phyloP scores from a whole-genome alignment of 352 stramenopile species.

The Phytophthora idaei region DNA sequence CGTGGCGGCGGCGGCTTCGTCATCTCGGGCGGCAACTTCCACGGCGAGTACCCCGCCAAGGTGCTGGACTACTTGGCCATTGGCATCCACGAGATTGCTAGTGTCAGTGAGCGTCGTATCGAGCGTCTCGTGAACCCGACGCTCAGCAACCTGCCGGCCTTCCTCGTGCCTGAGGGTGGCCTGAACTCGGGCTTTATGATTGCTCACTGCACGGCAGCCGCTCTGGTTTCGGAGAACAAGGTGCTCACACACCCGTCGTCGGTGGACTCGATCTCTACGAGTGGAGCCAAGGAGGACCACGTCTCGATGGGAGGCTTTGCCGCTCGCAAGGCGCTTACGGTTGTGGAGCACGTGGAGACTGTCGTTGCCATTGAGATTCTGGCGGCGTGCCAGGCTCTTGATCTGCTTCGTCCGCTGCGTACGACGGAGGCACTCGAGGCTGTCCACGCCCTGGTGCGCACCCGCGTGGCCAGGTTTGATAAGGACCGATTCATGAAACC shows the following conservation, averaged over 20 bases:
- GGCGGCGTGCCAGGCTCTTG: slow-evolving; percentile 88
- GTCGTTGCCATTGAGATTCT: slow-evolving; percentile 90
- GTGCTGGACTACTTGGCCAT: slow-evolving; percentile 91
- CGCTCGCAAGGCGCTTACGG: slow-evolving; percentile 81
- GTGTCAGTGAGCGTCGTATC: slow-evolving; percentile 86
- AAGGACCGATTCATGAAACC: slow-evolving; percentile 89
- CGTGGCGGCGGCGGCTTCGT: slow-evolving; percentile 78
- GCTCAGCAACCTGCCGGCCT: slow-evolving; percentile 85
- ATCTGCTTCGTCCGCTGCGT: slow-evolving; percentile 80
- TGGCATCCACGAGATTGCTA: slow-evolving; percentile 83
- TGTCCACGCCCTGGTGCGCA: slow-evolving; percentile 80
- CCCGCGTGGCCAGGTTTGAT: slow-evolving; percentile 61
- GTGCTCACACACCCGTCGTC: slow-evolving; percentile 87
- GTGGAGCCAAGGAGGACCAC: slow-evolving; percentile 89
- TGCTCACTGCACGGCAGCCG: slow-evolving; percentile 85
- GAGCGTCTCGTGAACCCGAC: slow-evolving; percentile 89
- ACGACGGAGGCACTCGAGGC: slow-evolving; percentile 82
- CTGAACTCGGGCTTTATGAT: slow-evolving; percentile 94
- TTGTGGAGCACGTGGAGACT: slow-evolving; percentile 88
- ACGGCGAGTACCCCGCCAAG: slow-evolving; percentile 91
- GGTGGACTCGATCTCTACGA: slow-evolving; percentile 91
- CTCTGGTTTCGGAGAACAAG: slow-evolving; percentile 91
- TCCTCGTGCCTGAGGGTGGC: slow-evolving; percentile 85
- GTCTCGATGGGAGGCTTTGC: slow-evolving; percentile 90
- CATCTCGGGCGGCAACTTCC: slow-evolving; percentile 92